Conservation (phyloP, 2,329 filamentous ascomycete genomes). For the Colletotrichum destructivum region DNA sequence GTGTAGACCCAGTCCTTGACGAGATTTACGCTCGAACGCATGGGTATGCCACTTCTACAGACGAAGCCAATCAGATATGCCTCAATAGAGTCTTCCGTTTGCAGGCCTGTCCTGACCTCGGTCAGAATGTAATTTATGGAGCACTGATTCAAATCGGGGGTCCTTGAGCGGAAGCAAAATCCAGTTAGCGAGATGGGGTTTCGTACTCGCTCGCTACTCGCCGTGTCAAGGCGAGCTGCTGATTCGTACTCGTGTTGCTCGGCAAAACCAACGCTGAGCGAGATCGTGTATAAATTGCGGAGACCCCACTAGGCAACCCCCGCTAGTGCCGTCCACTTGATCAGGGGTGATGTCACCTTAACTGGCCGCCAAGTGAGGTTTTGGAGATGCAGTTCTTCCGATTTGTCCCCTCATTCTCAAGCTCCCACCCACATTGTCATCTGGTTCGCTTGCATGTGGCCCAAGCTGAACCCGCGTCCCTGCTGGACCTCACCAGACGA, state of each 20-base stretch:
- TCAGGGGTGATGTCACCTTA: slow-evolving; percentile 3
- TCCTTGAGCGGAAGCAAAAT: too few species aligned
- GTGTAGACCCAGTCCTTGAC: too few species aligned
- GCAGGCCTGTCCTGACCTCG: too few species aligned
- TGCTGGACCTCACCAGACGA: too few species aligned
- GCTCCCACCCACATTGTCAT: neutral
- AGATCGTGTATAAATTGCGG: neutral
- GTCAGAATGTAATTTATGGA: too few species aligned
- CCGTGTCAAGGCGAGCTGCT: too few species aligned
- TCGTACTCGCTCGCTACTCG: neutral
- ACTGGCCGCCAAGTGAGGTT: neutral
- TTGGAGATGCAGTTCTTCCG: neutral
- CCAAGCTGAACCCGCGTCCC: neutral
- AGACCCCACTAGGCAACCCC: neutral
- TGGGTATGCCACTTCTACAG: too few species aligned
- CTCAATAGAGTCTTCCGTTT: too few species aligned
- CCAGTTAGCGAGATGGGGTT: neutral
- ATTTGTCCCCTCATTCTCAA: neutral
- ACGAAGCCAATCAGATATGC: too few species aligned
- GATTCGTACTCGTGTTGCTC: neutral
- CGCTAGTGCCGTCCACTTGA: neutral
- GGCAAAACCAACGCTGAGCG: neutral
- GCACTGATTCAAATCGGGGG: too few species aligned
- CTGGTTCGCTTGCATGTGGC: too few species aligned
- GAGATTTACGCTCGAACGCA: too few species aligned